A percentile compares a stretch with the other conserved stretches of the same genome.
Conservation (phyloP, 2,329 filamentous ascomycete genomes). For the Pleurostoma richardsiae region DNA sequence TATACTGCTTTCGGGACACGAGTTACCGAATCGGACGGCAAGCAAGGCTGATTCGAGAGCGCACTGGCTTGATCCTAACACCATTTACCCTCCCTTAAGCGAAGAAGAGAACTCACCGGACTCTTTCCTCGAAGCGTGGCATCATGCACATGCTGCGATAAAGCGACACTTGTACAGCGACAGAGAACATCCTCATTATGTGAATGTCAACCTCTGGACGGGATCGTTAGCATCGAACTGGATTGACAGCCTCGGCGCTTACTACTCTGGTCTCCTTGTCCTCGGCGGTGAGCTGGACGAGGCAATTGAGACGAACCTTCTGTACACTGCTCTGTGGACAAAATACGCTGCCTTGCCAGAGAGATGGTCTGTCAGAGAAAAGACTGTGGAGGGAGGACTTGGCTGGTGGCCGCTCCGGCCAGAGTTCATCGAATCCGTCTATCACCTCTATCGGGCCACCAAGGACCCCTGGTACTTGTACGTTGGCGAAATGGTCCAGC, state of each 20-base stretch:
- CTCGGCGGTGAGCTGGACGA: conserved; percentile 87
- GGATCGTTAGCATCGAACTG: conserved; percentile 86
- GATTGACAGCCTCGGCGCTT: conserved; percentile 94
- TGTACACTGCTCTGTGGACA: conserved; percentile 92
- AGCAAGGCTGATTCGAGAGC: conserved; percentile 28
- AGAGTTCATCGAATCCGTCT: conserved; percentile 95
- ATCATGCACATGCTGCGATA: conserved; percentile 79
- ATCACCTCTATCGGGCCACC: conserved; percentile 91
- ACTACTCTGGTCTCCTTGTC: conserved; percentile 84
- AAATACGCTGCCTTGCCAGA: conserved; percentile 92
- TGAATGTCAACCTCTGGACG: conserved; percentile 83
- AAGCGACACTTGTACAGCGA: conserved; percentile 87
- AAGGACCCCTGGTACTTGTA: conserved; percentile 94
- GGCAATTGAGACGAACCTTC: conserved; percentile 81
- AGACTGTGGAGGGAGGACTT: conserved; percentile 78
- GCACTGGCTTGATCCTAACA: conserved; percentile 59
- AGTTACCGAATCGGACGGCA: conserved; percentile 46
- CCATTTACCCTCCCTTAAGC: conserved; percentile 53
- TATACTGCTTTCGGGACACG: conserved; percentile 77
- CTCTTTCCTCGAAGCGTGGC: conserved; percentile 77
- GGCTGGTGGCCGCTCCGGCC: conserved; percentile 94
- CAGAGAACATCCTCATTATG: conserved; percentile 82
- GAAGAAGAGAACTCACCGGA: conserved; percentile 67
- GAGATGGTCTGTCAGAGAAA: conserved; percentile 83
- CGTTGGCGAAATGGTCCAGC: conserved; percentile 90